Evolutionary conservation across 371 early-diverging fungal species (phyloP), one percentile per base, ranked within the genome.

Genomic region (Apophysomyces trapeziformis): DNA sequence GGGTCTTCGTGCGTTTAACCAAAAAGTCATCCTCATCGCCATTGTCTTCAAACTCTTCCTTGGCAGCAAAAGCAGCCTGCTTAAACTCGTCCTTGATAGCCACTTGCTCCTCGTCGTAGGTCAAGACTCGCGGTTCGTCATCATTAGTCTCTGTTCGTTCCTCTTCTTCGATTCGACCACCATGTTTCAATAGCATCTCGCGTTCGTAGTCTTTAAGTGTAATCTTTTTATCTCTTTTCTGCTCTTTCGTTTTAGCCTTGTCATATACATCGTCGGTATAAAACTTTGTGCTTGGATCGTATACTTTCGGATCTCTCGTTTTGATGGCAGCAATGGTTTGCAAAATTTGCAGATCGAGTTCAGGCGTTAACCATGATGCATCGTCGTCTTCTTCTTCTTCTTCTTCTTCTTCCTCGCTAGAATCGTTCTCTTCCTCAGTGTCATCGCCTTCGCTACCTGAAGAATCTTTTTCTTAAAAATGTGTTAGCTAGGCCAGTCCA

Each of bases 291-390:
- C 78, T 76, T 0, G 87, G 72, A 65, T 97, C 90, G 75, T 98
- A 98, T 1, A 98, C 92, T 66, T 85, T 79, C 32, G 91, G 89
- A 70, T 95, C 91, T 62, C 90, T 88, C 14, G 83, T 76, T 5
- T 89, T 86, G 61, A 98, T 91, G 50, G 91, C 85, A 0, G 89
- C 89, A 66, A 97, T 91, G 1, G 98, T 95, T 54, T 89, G 88
- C 84, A 98, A 79, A 64, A 98, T 95, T 72, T 97, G 94, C 3
- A 91, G 90, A 67, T 98, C 98, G 8, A 96, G 73, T 46, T 88
- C 95, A 9, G 95, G 93, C 14, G 97, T 95, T 16, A 95, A 76
- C 50, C 95, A 80, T 58, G 88, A 90, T 11, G 92, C 96, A 32
- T 82, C 80, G 60, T 96, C 96, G 79, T 98, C 99, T 66, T 98